Percentiles rank a stretch among this genome's conserved stretches.
phyloP scores from a whole-genome alignment of 768 basidiomycete genomes.

The Naematelia encephala region DNA sequence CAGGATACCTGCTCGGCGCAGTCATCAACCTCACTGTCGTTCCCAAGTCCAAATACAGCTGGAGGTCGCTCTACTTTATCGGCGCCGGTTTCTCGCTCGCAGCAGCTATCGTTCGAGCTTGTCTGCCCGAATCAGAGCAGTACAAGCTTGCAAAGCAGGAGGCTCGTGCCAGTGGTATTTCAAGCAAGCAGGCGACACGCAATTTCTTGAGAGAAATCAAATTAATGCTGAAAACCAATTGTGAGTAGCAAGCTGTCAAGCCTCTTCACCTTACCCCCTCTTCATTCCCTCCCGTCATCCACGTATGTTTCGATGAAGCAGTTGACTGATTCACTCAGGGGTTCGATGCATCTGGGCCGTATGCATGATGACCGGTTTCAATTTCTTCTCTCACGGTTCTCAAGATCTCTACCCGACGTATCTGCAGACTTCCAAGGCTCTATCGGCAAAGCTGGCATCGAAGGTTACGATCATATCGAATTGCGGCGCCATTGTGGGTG shows the following conservation, averaged over 20 bases:
- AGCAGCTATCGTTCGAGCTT: constrained; percentile 63
- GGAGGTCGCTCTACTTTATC: constrained; percentile 81
- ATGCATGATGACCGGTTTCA: constrained; percentile 74
- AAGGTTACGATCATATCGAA: constrained; percentile 75
- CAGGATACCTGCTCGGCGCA: constrained; percentile 79
- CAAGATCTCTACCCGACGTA: constrained; percentile 67
- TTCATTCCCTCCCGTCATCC: neutral
- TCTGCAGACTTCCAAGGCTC: constrained; percentile 62
- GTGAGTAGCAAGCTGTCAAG: too few relatives aligned
- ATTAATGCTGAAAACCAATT: constrained; percentile 76
- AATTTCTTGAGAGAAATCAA: constrained; percentile 70
- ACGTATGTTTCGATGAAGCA: neutral
- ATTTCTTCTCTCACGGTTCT: constrained; percentile 70
- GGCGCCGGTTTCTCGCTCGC: constrained; percentile 67
- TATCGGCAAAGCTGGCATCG: constrained; percentile 61
- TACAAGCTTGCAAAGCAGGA: constrained; percentile 61
- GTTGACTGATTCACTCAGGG: constrained; percentile 51
- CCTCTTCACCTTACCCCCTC: neutral
- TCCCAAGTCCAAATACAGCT: constrained; percentile 54
- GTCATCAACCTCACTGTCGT: constrained; percentile 67
- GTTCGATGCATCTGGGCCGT: constrained; percentile 76
- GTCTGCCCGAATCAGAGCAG: constrained; percentile 72
- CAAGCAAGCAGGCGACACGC: constrained; percentile 59
- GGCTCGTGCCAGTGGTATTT: constrained; percentile 55
- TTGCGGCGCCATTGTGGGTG: constrained; percentile 55